Evolutionary conservation across 352 stramenopile species (phyloP), one percentile per base, ranked within the genome.

Genomic region (Pythium apleroticum): DNA sequence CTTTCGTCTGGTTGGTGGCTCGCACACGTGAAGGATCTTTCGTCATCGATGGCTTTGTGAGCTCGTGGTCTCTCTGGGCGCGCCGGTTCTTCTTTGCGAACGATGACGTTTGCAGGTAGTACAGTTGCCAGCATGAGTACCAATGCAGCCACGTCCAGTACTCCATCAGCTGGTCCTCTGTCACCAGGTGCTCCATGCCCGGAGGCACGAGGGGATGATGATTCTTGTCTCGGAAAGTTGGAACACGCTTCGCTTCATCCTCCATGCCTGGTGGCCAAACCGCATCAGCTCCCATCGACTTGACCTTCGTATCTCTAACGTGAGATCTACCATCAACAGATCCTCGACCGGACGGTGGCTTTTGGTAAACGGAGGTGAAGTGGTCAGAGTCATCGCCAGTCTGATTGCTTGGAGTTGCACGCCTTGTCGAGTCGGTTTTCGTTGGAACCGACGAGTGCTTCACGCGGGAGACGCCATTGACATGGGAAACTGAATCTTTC

Each of bases 141-240:
- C 80, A 89, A 45, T 87, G 77, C 48, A 89, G 56, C 78, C 80
- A 89, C 22, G 66, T 80, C 78, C 80, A 89, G 60, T 89, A 89
- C 20, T 89, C 78, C 0, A 68, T 50, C 69, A 77, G 71, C 48
- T 89, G 74, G 27, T 80, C 60, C 19, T 87, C 71, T 7, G 76
- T 83, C 41, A 87, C 78, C 6, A 89, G 56, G 15, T 82, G 68
- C 24, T 87, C 78, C 39, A 86, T 69, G 1, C 80, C 80, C 20
- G 78, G 77, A 22, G 78, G 80, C 20, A 64, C 74, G 0, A 86
- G 72, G 1, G 73, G 74, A 22, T 82, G 72, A 9, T 17, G 49
- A 7, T 63, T 30, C 49, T 64, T 74, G 67, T 4, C 66, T 52
- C 43, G 67, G 45, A 35, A 71, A 28, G 15, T 57, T 25, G 63